Conservation (phyloP, 2,329 filamentous ascomycete genomes). For the Cercospora nicotianae region DNA sequence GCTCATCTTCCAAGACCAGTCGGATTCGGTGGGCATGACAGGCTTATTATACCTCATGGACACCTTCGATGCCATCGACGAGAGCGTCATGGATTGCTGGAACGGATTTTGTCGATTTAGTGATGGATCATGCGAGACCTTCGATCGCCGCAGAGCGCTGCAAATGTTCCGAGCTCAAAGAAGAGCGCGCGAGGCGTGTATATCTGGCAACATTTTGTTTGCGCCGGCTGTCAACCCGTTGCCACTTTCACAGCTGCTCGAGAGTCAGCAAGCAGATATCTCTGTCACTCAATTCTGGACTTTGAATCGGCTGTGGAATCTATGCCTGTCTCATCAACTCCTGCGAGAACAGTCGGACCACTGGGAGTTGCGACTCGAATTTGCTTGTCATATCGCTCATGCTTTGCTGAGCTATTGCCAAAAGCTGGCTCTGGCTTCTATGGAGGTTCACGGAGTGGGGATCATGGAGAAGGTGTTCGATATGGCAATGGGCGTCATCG, state of each 20-base stretch:
- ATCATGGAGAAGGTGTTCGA: conserved; percentile 45
- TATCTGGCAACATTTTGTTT: conserved; percentile 43
- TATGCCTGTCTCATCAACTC: conserved; percentile 45
- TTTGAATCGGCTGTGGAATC: conserved; percentile 46
- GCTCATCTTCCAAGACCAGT: conserved; percentile 47
- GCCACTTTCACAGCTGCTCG: conserved; percentile 30
- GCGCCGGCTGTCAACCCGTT: conserved; percentile 38
- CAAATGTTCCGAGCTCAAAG: conserved; percentile 37
- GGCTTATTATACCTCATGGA: conserved; percentile 48
- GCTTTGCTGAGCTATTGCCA: conserved; percentile 41
- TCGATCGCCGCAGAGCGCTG: conserved; percentile 38
- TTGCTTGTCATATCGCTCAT: conserved; percentile 40
- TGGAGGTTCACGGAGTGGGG: conserved; percentile 47
- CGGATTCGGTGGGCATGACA: conserved; percentile 45
- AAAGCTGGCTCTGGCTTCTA: conserved; percentile 37
- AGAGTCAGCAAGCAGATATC: conserved; percentile 47
- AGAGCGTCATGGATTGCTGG: conserved; percentile 48
- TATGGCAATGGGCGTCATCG: conserved; percentile 36
- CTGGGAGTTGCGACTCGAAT: conserved; percentile 41
- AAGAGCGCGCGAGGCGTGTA: conserved; percentile 32
- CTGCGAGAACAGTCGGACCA: conserved; percentile 40
- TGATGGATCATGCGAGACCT: conserved; percentile 37
- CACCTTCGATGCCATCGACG: conserved; percentile 47
- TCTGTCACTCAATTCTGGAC: conserved; percentile 48
- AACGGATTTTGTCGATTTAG: conserved; percentile 41